Evolutionary conservation across 441 rosid species (phyloP), one percentile per base, ranked within the genome.

Genomic region (Erysimum pusillum): DNA sequence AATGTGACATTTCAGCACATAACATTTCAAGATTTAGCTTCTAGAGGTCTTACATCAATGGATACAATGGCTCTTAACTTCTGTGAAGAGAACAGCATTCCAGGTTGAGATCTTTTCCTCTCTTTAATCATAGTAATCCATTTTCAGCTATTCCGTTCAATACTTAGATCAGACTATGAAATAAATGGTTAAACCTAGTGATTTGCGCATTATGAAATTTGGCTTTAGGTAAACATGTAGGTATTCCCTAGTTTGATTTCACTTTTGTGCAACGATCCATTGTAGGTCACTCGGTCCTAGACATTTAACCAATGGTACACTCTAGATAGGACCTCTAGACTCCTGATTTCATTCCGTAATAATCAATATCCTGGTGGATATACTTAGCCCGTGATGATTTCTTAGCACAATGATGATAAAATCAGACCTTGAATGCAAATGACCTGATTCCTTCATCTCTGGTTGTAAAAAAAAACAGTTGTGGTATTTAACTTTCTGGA

Each of bases 401-500:
- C 34, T 18, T 18, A 20, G 38, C 25, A 22, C 15, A 3, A 3
- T 15, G 39, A 62, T 46, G 18, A 38, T 49, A 31, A 60, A 48
- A 67, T 31, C 6, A 69, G 42, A 69, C 4, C 6, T 22, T 11
- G 42, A 53, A 63, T 45, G 58, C 57, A 71, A 41, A 18, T n/a
- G 38, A 51, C 54, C 68, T 72, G 49, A 65, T 59, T 38, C 12
- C 13, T 34, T 60, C 0, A 51, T 1, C 18, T 71, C 0, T 71
- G 44, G 45, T 3, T 36, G 15, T 51, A 10, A 13, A 11, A 58
- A 28, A 58, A 58, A 28, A 58, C 87, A 90, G 95, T 90, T 51
- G 92, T 87, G 80, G 86, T 90, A 28, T 88, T 90, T 64, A 88
- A 90, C 79, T 88, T 90, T 78, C 83, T 90, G 39, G 85, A 90